Percentiles rank a stretch among this genome's conserved stretches.
These are phyloP conservation scores for Claviceps humidiphila DNA, from an alignment of 2,329 filamentous ascomycete genomes.

Conservation along the genomic window DNA sequence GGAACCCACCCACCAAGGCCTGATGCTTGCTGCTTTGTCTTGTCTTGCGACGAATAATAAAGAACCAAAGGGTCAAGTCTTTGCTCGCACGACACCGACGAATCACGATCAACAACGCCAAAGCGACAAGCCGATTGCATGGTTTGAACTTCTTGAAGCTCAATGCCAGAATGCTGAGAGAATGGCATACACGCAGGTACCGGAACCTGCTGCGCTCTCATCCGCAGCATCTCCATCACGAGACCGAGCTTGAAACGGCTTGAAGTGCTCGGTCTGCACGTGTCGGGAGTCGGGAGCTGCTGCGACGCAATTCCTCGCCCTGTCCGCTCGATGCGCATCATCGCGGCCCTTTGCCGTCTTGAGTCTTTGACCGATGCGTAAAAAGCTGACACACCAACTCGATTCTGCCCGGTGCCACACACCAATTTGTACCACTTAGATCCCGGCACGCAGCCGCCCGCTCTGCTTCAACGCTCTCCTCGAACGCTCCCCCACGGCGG, in stretches of 20 bases:
- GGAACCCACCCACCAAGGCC: neutral
- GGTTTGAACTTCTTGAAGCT: neutral
- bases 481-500: neutral
- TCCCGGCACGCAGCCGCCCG: constrained; percentile 4
- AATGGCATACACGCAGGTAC: neutral
- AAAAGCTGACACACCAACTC: too few species aligned
- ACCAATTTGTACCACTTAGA: neutral
- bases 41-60: neutral
- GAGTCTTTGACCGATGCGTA: too few species aligned
- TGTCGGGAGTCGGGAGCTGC: neutral
- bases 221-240: neutral
- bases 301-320: neutral
- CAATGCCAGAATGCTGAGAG: neutral
- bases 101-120: neutral
- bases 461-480: constrained; percentile 5
- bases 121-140: neutral
- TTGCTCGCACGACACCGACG: neutral
- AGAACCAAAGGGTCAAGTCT: too few species aligned
- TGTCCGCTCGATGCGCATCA: neutral
- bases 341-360: neutral
- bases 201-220: neutral
- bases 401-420: neutral
- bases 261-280: neutral
- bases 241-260: neutral
- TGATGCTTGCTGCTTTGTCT: neutral